These are phyloP conservation scores for Penicillium decumbens DNA, from an alignment of 2,329 filamentous ascomycete species.

Conservation along the genomic window DNA sequence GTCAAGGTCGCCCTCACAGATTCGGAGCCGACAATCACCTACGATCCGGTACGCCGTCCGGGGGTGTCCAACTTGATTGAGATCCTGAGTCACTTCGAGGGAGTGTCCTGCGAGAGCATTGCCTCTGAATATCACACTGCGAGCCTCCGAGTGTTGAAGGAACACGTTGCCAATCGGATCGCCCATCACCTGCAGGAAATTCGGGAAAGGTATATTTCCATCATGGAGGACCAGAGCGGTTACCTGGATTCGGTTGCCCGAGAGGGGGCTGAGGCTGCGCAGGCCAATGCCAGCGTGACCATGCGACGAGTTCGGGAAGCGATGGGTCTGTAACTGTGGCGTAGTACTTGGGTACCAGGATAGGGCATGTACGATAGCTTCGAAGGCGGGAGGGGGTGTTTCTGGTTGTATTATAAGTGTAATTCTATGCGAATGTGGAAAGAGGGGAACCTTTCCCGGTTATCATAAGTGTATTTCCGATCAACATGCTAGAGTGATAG, in stretches of 20 bases:
- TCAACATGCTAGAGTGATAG: too few relatives aligned
- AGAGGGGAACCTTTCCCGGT: background rate
- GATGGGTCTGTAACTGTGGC: conserved; percentile 28
- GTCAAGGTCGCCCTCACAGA: conserved; percentile 74
- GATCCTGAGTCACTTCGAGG: conserved; percentile 67
- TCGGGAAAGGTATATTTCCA: conserved; percentile 32
- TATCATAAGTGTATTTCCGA: background rate
- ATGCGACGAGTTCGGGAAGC: conserved; percentile 31
- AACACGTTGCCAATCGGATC: conserved; percentile 52
- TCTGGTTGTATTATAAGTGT: background rate
- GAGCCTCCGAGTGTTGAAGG: conserved; percentile 59
- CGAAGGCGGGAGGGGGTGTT: background rate
- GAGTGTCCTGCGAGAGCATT: conserved; percentile 42
- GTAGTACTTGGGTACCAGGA: background rate
- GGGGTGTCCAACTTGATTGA: conserved; percentile 85
- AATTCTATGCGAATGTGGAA: background rate
- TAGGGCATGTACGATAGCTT: conserved; percentile 1
- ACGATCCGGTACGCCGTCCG: conserved; percentile 65
- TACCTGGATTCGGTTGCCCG: conserved; percentile 32
- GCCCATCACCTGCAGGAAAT: conserved; percentile 29
- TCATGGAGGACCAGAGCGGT: conserved; percentile 26
- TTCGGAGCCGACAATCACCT: conserved; percentile 61
- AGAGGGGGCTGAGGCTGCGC: conserved; percentile 30
- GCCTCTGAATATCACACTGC: conserved; percentile 43
- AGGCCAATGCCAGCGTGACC: conserved; percentile 29